Conservation (phyloP, 345 rosid species). For the Syzygium aromaticum region DNA sequence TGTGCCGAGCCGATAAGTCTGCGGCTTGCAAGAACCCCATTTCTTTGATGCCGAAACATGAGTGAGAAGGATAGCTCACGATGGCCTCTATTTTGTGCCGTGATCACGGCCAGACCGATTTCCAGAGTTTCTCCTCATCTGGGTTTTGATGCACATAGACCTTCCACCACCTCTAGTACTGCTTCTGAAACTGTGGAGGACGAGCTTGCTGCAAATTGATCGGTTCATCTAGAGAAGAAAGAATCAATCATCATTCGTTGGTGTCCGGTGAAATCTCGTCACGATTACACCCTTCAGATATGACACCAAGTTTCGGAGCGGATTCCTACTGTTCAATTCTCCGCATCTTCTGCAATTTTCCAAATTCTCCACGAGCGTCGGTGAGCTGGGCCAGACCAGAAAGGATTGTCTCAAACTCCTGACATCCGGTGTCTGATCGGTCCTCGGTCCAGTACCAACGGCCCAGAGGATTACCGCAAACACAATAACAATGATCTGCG, state of each 20-base stretch:
- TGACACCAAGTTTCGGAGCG: slow-evolving; percentile 8
- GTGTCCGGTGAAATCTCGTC: slow-evolving; percentile 6
- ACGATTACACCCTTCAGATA: background rate
- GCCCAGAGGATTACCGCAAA: slow-evolving; percentile 23
- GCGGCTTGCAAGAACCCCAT: background rate
- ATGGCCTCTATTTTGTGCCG: background rate
- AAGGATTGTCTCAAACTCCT: background rate
- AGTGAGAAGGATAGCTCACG: background rate
- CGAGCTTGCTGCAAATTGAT: background rate
- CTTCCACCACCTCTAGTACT: background rate
- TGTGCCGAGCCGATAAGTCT: background rate
- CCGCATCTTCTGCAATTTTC: slow-evolving; percentile 17
- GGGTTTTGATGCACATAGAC: background rate
- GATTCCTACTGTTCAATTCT: background rate
- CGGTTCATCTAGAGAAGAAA: background rate
- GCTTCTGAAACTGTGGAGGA: background rate
- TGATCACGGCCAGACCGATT: background rate
- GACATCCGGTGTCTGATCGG: background rate
- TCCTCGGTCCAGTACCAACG: slow-evolving; percentile 14
- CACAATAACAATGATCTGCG: slow-evolving; percentile 20
- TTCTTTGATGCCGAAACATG: background rate
- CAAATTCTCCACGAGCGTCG: background rate
- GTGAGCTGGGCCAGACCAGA: slow-evolving; percentile 2
- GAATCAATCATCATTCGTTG: background rate
- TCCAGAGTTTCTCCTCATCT: background rate